Evolutionary conservation across 2,329 filamentous ascomycete species (phyloP).

Genomic region (Sporothrix pallida): DNA sequence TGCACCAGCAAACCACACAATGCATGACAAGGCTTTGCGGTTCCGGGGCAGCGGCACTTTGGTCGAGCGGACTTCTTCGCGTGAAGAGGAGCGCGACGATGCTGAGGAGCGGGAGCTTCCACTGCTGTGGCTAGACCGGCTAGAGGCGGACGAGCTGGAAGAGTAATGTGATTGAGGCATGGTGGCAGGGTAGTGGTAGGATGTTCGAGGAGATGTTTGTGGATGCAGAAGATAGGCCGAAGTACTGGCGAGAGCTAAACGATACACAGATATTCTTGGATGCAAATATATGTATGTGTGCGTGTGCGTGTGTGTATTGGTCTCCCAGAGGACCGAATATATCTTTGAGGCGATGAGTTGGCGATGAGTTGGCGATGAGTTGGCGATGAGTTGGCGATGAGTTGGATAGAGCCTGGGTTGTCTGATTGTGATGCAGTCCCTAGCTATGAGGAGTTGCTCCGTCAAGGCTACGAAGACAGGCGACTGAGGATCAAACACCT

Average conservation of each 20-base stretch:
- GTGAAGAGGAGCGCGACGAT: conserved; percentile 6
- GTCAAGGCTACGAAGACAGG: not conserved
- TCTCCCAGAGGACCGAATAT: too few relatives aligned
- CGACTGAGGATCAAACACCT: conserved; percentile 3
- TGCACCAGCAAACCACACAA: conserved; percentile 34
- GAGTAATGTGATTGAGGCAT: conserved; percentile 14
- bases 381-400: not conserved
- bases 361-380: not conserved
- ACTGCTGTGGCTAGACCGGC: conserved; percentile 9
- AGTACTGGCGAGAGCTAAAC: not conserved
- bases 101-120: conserved; percentile 19
- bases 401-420: not conserved
- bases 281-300: not conserved
- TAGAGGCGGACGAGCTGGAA: conserved; percentile 20
- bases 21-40: conserved; percentile 14
- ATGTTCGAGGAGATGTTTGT: not conserved
- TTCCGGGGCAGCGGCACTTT: conserved; percentile 25
- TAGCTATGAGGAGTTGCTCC: not conserved
- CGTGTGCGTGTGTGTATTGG: too few relatives aligned
- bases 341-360: too few relatives aligned
- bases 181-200: not conserved
- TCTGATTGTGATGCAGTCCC: not conserved
- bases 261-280: not conserved
- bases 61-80: not conserved
- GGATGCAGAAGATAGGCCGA: not conserved